Percentiles rank a stretch among this genome's conserved stretches.
Evolutionary conservation across 768 basidiomycete species (phyloP).

Genomic region (Hericium erinaceus): DNA sequence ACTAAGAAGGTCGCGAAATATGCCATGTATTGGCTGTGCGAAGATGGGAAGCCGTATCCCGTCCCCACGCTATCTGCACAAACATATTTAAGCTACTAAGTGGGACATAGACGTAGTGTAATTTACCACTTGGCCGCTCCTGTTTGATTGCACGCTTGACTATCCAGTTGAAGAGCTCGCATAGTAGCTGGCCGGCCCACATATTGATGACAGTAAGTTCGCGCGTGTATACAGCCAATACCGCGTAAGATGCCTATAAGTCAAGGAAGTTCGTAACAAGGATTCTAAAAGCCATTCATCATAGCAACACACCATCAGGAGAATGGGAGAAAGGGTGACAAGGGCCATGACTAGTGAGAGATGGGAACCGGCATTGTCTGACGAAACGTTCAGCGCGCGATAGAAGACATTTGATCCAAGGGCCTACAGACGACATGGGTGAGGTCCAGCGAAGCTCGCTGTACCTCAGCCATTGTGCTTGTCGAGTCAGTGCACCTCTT

Average conservation of each 20-base stretch:
- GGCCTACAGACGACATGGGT: conserved; percentile 22
- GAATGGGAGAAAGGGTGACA: conserved; percentile 25
- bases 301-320: conserved; percentile 19
- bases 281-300: background rate
- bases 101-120: background rate
- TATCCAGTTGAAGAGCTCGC: conserved; percentile 61
- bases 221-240: conserved; percentile 62
- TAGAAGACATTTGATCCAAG: background rate
- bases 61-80: conserved; percentile 44
- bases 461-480: background rate
- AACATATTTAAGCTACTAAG: background rate
- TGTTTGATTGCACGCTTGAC: conserved; percentile 62
- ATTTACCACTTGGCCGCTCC: conserved; percentile 56
- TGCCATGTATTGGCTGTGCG: conserved; percentile 87
- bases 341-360: conserved; percentile 21
- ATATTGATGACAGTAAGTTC: conserved; percentile 75
- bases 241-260: conserved; percentile 70
- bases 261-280: background rate
- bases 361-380: conserved; percentile 23
- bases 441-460: conserved; percentile 15
- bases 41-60: conserved; percentile 84
- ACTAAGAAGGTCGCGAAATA: conserved; percentile 73
- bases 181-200: conserved; percentile 73
- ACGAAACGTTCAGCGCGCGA: background rate
- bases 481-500: background rate